Percentiles rank a stretch among this genome's conserved stretches.
Evolutionary conservation across 176 grass and related monocot genomes (phyloP).

Genomic region (Eleusine indica): DNA sequence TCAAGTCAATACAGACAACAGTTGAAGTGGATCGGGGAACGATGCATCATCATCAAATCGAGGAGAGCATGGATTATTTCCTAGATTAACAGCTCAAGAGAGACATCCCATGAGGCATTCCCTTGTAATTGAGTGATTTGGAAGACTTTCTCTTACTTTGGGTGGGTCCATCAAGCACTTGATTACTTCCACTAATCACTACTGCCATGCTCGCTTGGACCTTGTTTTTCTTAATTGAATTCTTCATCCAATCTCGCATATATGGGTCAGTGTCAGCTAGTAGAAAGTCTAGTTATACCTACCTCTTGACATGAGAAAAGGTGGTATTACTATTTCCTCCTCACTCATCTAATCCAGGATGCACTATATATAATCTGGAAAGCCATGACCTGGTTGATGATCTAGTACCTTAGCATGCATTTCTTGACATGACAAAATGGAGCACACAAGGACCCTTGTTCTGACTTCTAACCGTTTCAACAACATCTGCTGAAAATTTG

Average conservation of each 20-base stretch:
- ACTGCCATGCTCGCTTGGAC: background rate
- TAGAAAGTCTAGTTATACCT: background rate
- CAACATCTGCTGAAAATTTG: background rate
- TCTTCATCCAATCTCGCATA: background rate
- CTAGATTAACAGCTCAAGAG: background rate
- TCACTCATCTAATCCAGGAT: conserved; percentile 6
- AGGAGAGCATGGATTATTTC: conserved; percentile 19
- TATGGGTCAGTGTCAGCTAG: conserved; percentile 14
- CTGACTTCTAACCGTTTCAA: conserved; percentile 9
- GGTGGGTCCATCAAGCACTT: conserved; percentile 17
- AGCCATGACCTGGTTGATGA: background rate
- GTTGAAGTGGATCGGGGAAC: background rate
- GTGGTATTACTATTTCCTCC: background rate
- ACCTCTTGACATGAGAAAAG: conserved; percentile 13
- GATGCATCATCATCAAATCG: background rate
- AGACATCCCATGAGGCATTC: conserved; percentile 51
- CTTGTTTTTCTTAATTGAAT: background rate
- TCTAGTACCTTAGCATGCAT: background rate
- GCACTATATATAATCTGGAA: background rate
- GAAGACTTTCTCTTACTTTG: conserved; percentile 21
- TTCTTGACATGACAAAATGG: conserved; percentile 5
- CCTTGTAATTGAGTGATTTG: conserved; percentile 38
- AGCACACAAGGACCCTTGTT: background rate
- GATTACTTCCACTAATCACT: conserved; percentile 40
- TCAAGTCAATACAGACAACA: background rate